phyloP scores from a whole-genome alignment of 1,284 basidiomycete genomes.

The Fomitopsis betulina region DNA sequence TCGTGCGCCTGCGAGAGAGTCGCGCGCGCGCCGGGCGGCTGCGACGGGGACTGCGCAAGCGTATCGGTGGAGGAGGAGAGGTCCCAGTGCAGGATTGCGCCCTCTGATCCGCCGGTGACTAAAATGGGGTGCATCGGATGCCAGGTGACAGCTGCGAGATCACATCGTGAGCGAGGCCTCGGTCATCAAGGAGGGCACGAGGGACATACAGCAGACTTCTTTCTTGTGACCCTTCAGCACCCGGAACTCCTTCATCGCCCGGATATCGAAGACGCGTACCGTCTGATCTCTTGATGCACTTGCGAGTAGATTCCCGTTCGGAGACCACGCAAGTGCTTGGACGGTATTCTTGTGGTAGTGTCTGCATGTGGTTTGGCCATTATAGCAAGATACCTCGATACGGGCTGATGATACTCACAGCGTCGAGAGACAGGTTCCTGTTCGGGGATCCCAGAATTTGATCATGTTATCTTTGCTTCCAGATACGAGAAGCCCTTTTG shows the following conservation, averaged over 20 bases:
- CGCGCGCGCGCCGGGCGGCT: conserved; percentile 60
- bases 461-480: conserved; percentile 98
- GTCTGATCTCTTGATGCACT: conserved; percentile 94
- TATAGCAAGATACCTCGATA: background rate
- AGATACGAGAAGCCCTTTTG: conserved; percentile 89
- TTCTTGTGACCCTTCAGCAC: conserved; percentile 94
- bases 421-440: conserved; percentile 82
- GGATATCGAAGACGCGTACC: conserved; percentile 95
- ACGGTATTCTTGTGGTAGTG: conserved; percentile 98
- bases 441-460: conserved; percentile 98
- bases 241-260: conserved; percentile 93
- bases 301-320: conserved; percentile 89
- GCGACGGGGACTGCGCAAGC: conserved; percentile 27
- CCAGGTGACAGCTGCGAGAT: conserved; percentile 77
- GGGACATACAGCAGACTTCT: conserved; percentile 88
- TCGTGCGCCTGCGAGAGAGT: conserved; percentile 92
- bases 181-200: background rate
- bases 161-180: background rate
- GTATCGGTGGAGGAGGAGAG: conserved; percentile 41
- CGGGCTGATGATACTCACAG: conserved; percentile 46
- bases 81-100: conserved; percentile 92
- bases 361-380: conserved; percentile 34
- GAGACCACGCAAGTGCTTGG: conserved; percentile 89
- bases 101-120: conserved; percentile 92
- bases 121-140: conserved; percentile 92